Evolutionary conservation across 2,329 filamentous ascomycete genomes (phyloP), one percentile per base, ranked within the genome.

Genomic region (Xylariaceae sp.): DNA sequence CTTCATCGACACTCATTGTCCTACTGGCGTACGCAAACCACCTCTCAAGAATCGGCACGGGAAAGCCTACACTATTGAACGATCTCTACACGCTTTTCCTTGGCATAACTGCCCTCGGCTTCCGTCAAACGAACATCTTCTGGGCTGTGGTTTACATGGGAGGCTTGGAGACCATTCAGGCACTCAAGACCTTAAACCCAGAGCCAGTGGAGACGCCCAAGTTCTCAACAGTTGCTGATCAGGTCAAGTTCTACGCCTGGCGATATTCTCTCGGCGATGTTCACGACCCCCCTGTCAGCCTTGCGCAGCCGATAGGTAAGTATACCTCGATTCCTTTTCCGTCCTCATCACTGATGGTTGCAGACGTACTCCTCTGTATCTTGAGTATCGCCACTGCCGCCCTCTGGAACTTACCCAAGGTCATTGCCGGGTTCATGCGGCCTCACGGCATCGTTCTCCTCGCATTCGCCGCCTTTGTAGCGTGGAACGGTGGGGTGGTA

Each of bases 121-220:
- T 95, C 69, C 74, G 92, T 16, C 92, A 98, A 62, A 98, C 92
- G 0, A 98, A 98, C 54, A 84, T 97, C 40, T 95, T 98, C 59
- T 98, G 92, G 92, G 81, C 89, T 0, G 83, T 86, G 1, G 69
- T 89, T 0, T 88, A 85, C 54, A 76, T 88, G 53, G 83, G 83
- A 14, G 81, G 74, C 5, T 44, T 78, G 29, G 73, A 82, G 58
- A 64, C 66, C 30, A 60, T 78, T 2, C 69, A 73, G 50, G 69
- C 64, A 13, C 62, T 76, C 43, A 75, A 70, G 54, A 61, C 52
- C 3, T 54, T 75, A 18, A 58, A 53, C 12, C 64, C 64, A 0
- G 41, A 54, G 14, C 48, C 52, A 0, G 57, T 56, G 2, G 48
- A 56, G 5, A 55, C 55, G 16, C 62, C 64, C 1, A 35, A 21